Evolutionary conservation across 768 basidiomycete genomes (phyloP).

Genomic region (Suillus spraguei): DNA sequence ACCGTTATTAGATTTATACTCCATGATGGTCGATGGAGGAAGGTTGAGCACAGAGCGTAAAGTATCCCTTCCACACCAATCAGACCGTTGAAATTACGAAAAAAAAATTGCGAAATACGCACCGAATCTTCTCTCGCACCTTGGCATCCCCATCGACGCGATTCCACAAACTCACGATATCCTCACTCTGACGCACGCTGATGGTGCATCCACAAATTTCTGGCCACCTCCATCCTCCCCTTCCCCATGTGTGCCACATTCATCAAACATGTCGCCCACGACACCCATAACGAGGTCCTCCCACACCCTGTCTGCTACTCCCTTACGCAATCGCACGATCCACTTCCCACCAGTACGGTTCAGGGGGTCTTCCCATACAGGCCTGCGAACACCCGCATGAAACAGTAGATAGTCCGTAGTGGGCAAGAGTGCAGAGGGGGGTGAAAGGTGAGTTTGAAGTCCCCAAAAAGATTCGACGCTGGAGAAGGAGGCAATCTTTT

Average conservation of each 20-base stretch:
- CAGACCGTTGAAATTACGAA: neutral
- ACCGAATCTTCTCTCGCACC: slow-evolving; percentile 83
- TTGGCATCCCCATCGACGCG: slow-evolving; percentile 75
- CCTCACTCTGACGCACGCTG: slow-evolving; percentile 90
- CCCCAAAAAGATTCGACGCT: slow-evolving; percentile 98
- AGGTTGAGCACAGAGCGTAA: slow-evolving; percentile 77
- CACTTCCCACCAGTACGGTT: slow-evolving; percentile 91
- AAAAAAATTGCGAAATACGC: slow-evolving; percentile 41
- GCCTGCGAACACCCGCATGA: slow-evolving; percentile 80
- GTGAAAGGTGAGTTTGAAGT: slow-evolving; percentile 86
- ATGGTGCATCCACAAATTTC: slow-evolving; percentile 96
- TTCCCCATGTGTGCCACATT: slow-evolving; percentile 43
- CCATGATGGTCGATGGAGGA: slow-evolving; percentile 79
- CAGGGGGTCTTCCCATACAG: slow-evolving; percentile 95
- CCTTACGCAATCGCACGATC: slow-evolving; percentile 92
- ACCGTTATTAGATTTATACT: slow-evolving; percentile 96
- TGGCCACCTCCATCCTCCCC: slow-evolving; percentile 50
- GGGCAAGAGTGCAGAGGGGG: slow-evolving; percentile 80
- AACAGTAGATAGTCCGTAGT: slow-evolving; percentile 96
- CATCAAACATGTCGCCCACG: slow-evolving; percentile 89
- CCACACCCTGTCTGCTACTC: slow-evolving; percentile 89
- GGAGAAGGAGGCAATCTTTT: slow-evolving; percentile 87
- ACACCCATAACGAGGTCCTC: slow-evolving; percentile 86
- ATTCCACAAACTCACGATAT: slow-evolving; percentile 94
- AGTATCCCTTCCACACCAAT: slow-evolving; percentile 60